A percentile compares a stretch with the other conserved stretches of the same genome.
phyloP scores from a whole-genome alignment of 495 filamentous ascomycete genomes.

The Xeromyces bisporus region DNA sequence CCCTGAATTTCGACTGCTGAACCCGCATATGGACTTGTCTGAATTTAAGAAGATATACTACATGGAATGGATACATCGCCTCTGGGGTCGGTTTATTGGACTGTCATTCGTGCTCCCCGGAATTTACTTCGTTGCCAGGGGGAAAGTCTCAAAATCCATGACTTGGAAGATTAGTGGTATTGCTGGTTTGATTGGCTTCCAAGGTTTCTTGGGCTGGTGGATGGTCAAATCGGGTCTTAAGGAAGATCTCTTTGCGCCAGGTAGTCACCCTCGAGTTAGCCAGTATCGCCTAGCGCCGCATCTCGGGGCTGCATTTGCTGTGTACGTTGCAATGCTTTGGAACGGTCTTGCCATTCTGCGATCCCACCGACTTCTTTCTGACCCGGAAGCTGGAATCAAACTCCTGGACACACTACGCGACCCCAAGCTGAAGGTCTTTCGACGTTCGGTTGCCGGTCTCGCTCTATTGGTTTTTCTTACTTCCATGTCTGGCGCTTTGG shows the following conservation, averaged over 20 bases:
- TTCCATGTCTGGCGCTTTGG: constrained; percentile 81
- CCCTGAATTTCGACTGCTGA: constrained; percentile 80
- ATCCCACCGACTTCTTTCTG: constrained; percentile 46
- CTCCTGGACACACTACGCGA: constrained; percentile 40
- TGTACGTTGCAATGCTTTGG: constrained; percentile 87
- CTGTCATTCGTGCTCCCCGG: constrained; percentile 77
- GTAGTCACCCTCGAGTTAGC: constrained; percentile 75
- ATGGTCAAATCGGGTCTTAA: constrained; percentile 95
- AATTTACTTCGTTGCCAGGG: constrained; percentile 69
- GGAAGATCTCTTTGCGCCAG: constrained; percentile 84
- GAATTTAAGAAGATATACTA: constrained; percentile 98
- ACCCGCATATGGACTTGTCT: constrained; percentile 73
- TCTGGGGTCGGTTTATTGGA: constrained; percentile 90
- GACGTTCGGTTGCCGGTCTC: constrained; percentile 53
- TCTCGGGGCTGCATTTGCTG: constrained; percentile 73
- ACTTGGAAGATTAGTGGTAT: constrained; percentile 65
- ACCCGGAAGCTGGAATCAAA: constrained; percentile 38
- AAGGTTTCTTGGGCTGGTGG: constrained; percentile 96
- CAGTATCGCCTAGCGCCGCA: constrained; percentile 89
- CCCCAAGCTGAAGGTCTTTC: constrained; percentile 53
- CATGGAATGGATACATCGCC: constrained; percentile 96
- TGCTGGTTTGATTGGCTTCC: constrained; percentile 76
- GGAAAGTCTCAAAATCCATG: constrained; percentile 64
- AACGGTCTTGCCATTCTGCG: constrained; percentile 75
- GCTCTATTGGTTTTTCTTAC: constrained; percentile 68